Evolutionary conservation across 225 moss, liverwort and hornwort genomes (phyloP).

Genomic region (Ulota crispa): DNA sequence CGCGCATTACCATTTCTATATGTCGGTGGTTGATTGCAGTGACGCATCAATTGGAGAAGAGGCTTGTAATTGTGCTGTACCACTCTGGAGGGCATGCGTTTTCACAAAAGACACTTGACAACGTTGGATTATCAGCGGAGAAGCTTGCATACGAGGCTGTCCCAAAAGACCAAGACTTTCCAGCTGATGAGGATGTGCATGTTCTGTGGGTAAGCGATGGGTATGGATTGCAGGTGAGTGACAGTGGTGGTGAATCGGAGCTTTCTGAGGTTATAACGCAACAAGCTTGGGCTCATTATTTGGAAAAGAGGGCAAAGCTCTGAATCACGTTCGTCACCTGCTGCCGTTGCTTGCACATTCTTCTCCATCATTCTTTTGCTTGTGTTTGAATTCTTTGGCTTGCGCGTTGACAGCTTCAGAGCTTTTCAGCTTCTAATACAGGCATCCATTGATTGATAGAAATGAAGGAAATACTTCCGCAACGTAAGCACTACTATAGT

Average conservation of each 20-base stretch:
- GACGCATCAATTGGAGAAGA: conserved; percentile 30
- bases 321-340: conserved; percentile 14
- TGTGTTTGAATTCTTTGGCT: not conserved
- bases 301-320: conserved; percentile 28
- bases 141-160: conserved; percentile 54
- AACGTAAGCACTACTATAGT: not conserved
- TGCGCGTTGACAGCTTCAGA: not conserved
- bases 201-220: conserved; percentile 46
- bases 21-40: conserved; percentile 39
- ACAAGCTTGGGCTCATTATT: conserved; percentile 52
- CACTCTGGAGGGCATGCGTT: conserved; percentile 49
- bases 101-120: conserved; percentile 33
- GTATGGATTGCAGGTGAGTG: conserved; percentile 42
- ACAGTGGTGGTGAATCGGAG: conserved; percentile 52
- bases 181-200: conserved; percentile 49
- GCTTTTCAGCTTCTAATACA: not conserved
- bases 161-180: conserved; percentile 58
- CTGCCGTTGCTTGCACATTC: not conserved
- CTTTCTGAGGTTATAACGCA: conserved; percentile 36
- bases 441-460: not conserved
- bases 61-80: conserved; percentile 52
- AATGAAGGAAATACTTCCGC: not conserved
- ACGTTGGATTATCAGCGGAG: conserved; percentile 39
- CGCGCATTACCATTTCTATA: not conserved
- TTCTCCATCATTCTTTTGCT: not conserved